A percentile compares a stretch with the other conserved stretches of the same genome.
Conservation (phyloP, 768 basidiomycete genomes). For the Fistulinella prunicolor region DNA sequence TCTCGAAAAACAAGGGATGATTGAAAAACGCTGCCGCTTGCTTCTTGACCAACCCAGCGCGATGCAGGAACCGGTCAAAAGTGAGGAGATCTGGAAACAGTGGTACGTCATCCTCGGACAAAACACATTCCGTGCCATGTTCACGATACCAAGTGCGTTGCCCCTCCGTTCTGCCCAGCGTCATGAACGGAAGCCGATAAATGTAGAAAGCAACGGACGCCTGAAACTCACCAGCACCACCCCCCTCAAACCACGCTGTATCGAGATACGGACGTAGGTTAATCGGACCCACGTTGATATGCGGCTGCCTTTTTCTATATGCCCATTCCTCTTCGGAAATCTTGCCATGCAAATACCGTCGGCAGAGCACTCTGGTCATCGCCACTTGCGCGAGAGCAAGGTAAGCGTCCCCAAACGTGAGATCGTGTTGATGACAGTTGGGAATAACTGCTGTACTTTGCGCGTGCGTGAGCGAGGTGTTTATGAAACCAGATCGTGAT, state of each 20-base stretch:
- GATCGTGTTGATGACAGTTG: constrained; percentile 37
- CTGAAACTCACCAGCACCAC: not conserved
- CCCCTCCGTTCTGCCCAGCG: not conserved
- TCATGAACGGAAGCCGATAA: not conserved
- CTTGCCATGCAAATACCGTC: constrained; percentile 42
- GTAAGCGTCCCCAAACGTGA: constrained; percentile 50
- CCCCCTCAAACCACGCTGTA: not conserved
- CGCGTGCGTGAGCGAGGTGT: constrained; percentile 24
- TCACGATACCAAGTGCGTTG: not conserved
- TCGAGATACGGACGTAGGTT: not conserved
- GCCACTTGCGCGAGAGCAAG: constrained; percentile 23
- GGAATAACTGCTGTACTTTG: constrained; percentile 30
- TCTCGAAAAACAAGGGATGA: too few species aligned
- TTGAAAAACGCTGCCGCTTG: constrained; percentile 34
- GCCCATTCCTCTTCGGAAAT: constrained; percentile 24
- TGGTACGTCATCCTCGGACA: constrained; percentile 32
- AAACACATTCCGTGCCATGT: not conserved
- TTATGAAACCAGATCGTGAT: too few species aligned
- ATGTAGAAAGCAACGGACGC: not conserved
- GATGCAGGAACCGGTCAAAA: constrained; percentile 40
- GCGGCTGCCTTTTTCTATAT: not conserved
- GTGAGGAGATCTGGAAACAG: constrained; percentile 40
- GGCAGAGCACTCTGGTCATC: constrained; percentile 45
- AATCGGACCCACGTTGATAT: not conserved
- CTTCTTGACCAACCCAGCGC: constrained; percentile 36